Percentiles rank a stretch among this genome's conserved stretches.
These are phyloP conservation scores for Thalassiosira mediterranea DNA, from an alignment of 352 stramenopile species.

Conservation along the genomic window DNA sequence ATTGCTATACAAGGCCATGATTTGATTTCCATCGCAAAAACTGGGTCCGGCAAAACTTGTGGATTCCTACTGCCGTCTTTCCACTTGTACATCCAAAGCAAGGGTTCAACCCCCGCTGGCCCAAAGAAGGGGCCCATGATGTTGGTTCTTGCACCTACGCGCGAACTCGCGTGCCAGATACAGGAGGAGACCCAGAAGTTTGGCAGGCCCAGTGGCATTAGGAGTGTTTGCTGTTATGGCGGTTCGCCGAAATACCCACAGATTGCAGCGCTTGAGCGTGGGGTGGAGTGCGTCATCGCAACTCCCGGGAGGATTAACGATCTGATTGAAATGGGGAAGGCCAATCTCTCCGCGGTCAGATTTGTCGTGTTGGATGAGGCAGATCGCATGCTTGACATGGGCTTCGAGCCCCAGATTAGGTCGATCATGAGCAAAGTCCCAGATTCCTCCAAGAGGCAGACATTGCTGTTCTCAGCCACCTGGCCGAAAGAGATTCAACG, in stretches of 20 bases:
- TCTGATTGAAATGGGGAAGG: slow-evolving; percentile 91
- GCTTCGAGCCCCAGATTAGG: slow-evolving; percentile 90
- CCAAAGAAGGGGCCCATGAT: slow-evolving; percentile 82
- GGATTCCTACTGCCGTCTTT: slow-evolving; percentile 96
- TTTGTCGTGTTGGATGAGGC: slow-evolving; percentile 94
- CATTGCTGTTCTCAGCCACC: slow-evolving; percentile 84
- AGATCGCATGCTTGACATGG: slow-evolving; percentile 88
- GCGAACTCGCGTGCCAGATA: slow-evolving; percentile 97
- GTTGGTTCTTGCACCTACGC: slow-evolving; percentile 95
- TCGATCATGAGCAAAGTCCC: slow-evolving; percentile 85
- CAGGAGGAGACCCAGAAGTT: slow-evolving; percentile 92
- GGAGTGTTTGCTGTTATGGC: slow-evolving; percentile 91
- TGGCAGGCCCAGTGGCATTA: slow-evolving; percentile 78
- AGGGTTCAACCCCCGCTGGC: slow-evolving; percentile 12
- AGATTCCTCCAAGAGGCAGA: slow-evolving; percentile 66
- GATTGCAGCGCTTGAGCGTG: slow-evolving; percentile 89
- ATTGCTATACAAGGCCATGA: slow-evolving; percentile 90
- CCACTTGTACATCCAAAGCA: slow-evolving; percentile 69
- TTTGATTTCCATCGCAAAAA: slow-evolving; percentile 99
- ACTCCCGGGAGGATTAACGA: slow-evolving; percentile 95
- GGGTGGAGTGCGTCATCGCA: slow-evolving; percentile 92
- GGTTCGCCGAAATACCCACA: slow-evolving; percentile 92
- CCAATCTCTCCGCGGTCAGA: slow-evolving; percentile 89
- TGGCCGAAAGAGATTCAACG: slow-evolving; percentile 84
- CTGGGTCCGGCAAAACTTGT: slow-evolving; percentile 96